These are phyloP conservation scores for Xylariaceae sp. DNA, from an alignment of 2,329 filamentous ascomycete species.

Conservation along the genomic window DNA sequence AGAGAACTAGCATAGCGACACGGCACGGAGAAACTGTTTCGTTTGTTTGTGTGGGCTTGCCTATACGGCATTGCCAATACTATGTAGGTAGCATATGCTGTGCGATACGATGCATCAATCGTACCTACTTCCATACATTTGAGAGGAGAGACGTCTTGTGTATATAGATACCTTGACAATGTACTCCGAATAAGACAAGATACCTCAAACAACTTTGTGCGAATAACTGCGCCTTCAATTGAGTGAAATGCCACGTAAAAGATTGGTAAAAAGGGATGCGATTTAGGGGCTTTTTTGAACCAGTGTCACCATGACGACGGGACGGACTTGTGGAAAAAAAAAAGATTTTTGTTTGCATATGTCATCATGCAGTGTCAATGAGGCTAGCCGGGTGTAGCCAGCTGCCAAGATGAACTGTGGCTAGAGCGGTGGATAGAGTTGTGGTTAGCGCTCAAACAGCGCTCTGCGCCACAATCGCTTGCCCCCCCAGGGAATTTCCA, in stretches of 20 bases:
- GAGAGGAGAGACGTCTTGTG: constrained; percentile 3
- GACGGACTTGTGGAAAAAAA: not conserved
- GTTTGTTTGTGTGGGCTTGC: not conserved
- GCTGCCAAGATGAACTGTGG: not conserved
- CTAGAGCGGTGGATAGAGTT: constrained; percentile 8
- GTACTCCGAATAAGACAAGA: not conserved
- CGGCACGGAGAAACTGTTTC: constrained; percentile 3
- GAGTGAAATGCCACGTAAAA: not conserved
- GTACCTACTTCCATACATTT: not conserved
- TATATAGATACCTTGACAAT: constrained; percentile 5
- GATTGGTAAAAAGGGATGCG: not conserved
- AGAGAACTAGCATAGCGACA: constrained; percentile 14
- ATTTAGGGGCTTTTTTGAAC: not conserved
- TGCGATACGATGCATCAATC: not conserved
- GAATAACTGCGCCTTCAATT: not conserved
- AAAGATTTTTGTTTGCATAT: not conserved
- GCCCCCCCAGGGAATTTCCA: constrained; percentile 25
- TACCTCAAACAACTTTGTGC: not conserved
- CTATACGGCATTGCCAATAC: too few relatives aligned
- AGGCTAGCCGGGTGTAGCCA: not conserved
- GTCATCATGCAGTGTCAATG: not conserved
- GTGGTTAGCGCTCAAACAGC: constrained; percentile 14
- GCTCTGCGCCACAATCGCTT: constrained; percentile 21
- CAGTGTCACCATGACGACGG: not conserved
- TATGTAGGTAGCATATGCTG: too few relatives aligned